Evolutionary conservation across 805 yeast species (phyloP), one percentile per base, ranked within the genome.

Genomic region (Citeromyces nyonsensis): DNA sequence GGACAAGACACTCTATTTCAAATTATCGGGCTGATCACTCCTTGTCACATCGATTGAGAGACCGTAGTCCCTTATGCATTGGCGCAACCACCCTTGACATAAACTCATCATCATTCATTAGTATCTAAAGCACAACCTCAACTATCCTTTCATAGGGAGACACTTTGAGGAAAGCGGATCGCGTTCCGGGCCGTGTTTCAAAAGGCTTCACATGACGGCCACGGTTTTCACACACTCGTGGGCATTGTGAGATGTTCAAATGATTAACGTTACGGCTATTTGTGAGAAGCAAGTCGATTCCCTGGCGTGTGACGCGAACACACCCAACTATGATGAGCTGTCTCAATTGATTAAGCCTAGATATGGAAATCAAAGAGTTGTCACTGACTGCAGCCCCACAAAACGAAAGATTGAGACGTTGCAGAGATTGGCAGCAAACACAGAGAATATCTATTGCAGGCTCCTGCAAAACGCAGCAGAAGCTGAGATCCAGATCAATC

Each of bases 301-400:
- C 88, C 7, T 79, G 79, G 42, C 83, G 57, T 2, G 88, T 80
- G 6, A 77, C 86, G 39, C 86, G 58, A 8, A 77, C 63, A 52
- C 91, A 80, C 2, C 91, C 88, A 33, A 69, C 71, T 12, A 79
- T 57, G 3, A 56, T 54, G 33, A 80, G 54, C 14, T 54, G 46
- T 33, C 64, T 63, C 39, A 80, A 49, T 24, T 57, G 44, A 34
- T 61, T 53, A 38, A 78, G 52, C 39, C 72, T 68, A 2, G 81
- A 69, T 7, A 80, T 60, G 1, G 77, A 66, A 25, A 70, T 60
- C 26, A 79, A 48, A 1, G 84, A 71, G 11, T 73, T 63, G 43
- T 80, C 88, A 44, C 83, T 73, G 4, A 80, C 84, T 1, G 88
- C 86, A 22, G 79, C 66, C 4, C 88, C 88, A 51, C 88, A 80